Evolutionary conservation across 2,329 filamentous ascomycete species (phyloP).

Genomic region (Neofusicoccum umdonicola): DNA sequence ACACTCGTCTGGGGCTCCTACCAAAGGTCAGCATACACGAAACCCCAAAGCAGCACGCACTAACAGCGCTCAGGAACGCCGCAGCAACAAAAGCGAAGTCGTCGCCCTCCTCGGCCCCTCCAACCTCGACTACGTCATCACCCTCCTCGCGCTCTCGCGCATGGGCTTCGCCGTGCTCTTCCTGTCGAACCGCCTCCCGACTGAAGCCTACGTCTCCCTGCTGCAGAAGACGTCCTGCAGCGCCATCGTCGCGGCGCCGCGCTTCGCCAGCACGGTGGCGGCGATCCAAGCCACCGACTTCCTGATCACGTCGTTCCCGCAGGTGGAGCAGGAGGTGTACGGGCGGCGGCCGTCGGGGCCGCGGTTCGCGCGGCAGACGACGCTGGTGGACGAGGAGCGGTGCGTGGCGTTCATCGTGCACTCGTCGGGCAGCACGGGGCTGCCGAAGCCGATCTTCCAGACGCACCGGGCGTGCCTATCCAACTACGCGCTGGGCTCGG

Average conservation of each 20-base stretch:
- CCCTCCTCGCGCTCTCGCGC: constrained; percentile 53
- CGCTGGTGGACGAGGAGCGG: constrained; percentile 28
- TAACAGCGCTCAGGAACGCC: neutral
- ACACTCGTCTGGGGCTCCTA: constrained; percentile 25
- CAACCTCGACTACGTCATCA: constrained; percentile 55
- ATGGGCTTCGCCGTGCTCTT: constrained; percentile 56
- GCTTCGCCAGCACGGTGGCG: neutral
- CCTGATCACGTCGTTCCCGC: neutral
- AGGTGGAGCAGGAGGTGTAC: neutral
- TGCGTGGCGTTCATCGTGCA: constrained; percentile 39
- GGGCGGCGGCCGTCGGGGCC: neutral
- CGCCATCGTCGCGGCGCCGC: neutral
- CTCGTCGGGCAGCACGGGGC: constrained; percentile 57
- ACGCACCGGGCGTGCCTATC: constrained; percentile 52
- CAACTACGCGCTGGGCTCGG: constrained; percentile 14
- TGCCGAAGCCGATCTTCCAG: constrained; percentile 63
- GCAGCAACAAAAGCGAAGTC: constrained; percentile 14
- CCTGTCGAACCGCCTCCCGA: constrained; percentile 54
- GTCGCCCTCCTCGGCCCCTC: constrained; percentile 54
- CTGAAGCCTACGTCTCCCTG: constrained; percentile 44
- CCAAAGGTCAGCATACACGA: constrained; percentile 21
- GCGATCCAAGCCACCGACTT: neutral
- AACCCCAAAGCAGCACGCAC: neutral
- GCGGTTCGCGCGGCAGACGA: neutral
- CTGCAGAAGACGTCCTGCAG: constrained; percentile 42